Percentiles rank a stretch among this genome's conserved stretches.
phyloP scores from a whole-genome alignment of 805 yeast species.

The Metschnikowia borealis region DNA sequence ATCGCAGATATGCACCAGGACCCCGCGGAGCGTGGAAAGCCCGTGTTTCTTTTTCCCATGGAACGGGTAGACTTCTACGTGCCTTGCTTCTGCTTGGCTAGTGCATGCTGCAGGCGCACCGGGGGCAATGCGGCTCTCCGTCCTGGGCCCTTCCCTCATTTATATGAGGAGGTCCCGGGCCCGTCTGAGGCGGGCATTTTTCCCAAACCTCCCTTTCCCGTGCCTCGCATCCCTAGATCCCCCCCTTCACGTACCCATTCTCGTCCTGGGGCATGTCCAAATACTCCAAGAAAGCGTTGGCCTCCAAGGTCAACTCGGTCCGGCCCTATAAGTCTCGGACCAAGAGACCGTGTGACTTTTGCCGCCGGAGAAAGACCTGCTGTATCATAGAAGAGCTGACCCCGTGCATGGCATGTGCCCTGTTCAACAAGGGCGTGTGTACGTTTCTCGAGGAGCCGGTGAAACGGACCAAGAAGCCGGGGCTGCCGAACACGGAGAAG shows the following conservation, averaged over 20 bases:
- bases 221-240: neutral
- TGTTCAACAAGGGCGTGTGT: conserved; percentile 26
- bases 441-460: conserved; percentile 32
- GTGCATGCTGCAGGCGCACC: conserved; percentile 1
- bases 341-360: conserved; percentile 34
- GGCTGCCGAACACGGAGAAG: neutral
- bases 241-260: neutral
- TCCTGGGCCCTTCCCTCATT: neutral
- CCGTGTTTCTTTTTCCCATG: neutral
- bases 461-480: conserved; percentile 61
- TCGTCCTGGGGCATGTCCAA: conserved; percentile 7
- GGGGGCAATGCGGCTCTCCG: neutral
- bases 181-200: neutral
- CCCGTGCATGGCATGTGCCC: conserved; percentile 29
- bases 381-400: conserved; percentile 30
- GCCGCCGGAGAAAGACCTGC: conserved; percentile 33
- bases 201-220: neutral
- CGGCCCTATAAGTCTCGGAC: conserved; percentile 33
- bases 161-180: neutral
- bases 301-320: conserved; percentile 18
- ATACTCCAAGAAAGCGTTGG: conserved; percentile 15
- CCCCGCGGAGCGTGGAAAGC: neutral
- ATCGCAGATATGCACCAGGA: neutral
- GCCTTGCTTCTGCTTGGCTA: conserved; percentile 3
- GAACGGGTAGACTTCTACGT: neutral